These are phyloP conservation scores for Osmanthus fragrans DNA, from an alignment of 257 asterid species.

Conservation along the genomic window DNA sequence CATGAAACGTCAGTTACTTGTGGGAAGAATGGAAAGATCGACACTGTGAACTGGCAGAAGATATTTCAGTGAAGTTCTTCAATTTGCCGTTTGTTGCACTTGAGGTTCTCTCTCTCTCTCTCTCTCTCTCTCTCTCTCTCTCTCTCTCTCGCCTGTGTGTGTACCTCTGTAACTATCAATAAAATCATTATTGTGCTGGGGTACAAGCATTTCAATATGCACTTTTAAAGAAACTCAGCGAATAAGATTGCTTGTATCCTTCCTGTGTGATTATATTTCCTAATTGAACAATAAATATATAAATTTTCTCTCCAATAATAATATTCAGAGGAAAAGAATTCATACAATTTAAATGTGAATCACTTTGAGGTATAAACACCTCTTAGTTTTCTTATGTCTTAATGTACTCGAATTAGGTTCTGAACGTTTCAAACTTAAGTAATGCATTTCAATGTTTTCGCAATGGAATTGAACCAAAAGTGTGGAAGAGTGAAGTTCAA, in stretches of 20 bases:
- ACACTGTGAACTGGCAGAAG: constrained; percentile 35
- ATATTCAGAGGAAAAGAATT: background rate
- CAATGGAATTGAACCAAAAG: background rate
- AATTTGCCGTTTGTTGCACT: constrained; percentile 49
- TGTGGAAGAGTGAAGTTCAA: background rate
- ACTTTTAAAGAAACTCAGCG: background rate
- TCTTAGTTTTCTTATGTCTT: background rate
- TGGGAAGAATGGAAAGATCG: constrained; percentile 83
- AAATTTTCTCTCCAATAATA: background rate
- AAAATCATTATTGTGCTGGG: background rate
- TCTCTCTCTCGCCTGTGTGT: background rate
- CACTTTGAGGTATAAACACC: background rate
- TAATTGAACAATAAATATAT: background rate
- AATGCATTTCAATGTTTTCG: background rate
- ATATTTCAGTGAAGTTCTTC: constrained; percentile 46
- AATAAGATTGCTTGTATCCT: background rate
- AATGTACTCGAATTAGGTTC: background rate
- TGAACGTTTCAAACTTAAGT: background rate
- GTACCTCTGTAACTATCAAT: background rate
- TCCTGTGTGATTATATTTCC: background rate
- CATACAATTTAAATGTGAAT: background rate
- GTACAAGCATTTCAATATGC: background rate
- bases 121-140: constrained; percentile 10
- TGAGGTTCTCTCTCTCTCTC: constrained; percentile 48
- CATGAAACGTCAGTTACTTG: constrained; percentile 63